These are phyloP conservation scores for Orbilia oligospora DNA, from an alignment of 2,329 filamentous ascomycete species.

Conservation along the genomic window DNA sequence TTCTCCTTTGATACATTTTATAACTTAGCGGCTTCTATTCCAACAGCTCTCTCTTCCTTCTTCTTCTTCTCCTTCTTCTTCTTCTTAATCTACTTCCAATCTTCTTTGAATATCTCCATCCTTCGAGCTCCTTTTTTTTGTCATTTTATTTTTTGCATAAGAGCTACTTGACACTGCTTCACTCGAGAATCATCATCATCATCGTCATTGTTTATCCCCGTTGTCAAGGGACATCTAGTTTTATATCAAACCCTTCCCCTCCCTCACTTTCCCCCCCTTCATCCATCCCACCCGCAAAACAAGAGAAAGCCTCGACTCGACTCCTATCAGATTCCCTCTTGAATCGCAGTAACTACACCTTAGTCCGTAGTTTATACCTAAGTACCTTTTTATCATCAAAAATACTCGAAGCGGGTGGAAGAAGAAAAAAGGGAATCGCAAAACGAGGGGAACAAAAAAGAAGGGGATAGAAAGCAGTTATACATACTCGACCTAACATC, in stretches of 20 bases:
- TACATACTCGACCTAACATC: no score
- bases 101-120: not conserved
- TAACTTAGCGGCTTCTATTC: not conserved
- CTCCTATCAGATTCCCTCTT: not conserved
- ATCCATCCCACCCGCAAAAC: no score
- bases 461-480: not conserved
- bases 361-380: not conserved
- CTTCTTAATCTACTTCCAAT: not conserved
- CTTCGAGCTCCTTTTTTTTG: constrained; percentile 13
- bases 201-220: not conserved
- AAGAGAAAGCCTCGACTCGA: no score
- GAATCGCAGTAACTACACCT: not conserved
- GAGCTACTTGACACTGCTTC: no score
- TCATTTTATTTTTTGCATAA: no score
- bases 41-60: constrained; percentile 9
- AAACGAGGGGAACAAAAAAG: no score
- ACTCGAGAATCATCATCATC: not conserved
- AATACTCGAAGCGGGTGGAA: constrained; percentile 1
- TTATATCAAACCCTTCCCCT: not conserved
- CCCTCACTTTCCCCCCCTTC: not conserved
- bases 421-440: not conserved
- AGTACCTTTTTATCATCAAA: not conserved
- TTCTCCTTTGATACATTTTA: constrained; percentile 32
- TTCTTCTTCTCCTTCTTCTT: constrained; percentile 28
- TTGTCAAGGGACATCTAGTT: constrained; percentile 1